Percentiles rank a stretch among this genome's conserved stretches.
Evolutionary conservation across 2,329 filamentous ascomycete genomes (phyloP).

Genomic region (Fonsecaea erecta): DNA sequence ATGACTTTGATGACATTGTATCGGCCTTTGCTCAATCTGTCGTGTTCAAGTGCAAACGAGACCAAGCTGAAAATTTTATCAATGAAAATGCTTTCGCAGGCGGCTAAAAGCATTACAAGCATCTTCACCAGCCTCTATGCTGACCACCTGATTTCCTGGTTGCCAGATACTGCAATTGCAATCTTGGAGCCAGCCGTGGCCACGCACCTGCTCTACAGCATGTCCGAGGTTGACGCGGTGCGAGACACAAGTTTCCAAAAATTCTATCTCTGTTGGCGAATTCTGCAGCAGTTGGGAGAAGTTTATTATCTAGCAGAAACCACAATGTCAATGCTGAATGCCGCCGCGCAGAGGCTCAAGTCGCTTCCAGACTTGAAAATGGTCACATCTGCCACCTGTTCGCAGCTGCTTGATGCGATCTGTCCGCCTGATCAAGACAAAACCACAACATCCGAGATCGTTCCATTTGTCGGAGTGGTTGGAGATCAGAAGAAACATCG

Average conservation of each 20-base stretch:
- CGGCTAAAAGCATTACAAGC: conserved; percentile 81
- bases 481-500: conserved; percentile 14
- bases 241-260: conserved; percentile 25
- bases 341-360: conserved; percentile 23
- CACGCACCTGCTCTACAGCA: conserved; percentile 29
- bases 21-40: conserved; percentile 21
- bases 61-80: conserved; percentile 3
- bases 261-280: conserved; percentile 32
- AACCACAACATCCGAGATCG: conserved; percentile 1
- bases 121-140: conserved; percentile 67
- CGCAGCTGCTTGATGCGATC: conserved; percentile 4
- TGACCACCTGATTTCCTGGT: conserved; percentile 11
- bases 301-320: conserved; percentile 24
- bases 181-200: conserved; percentile 23
- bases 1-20: conserved; percentile 32
- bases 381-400: neutral
- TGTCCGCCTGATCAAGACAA: neutral
- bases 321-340: conserved; percentile 26
- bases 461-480: conserved; percentile 15
- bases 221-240: conserved; percentile 16
- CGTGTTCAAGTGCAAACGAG: neutral
- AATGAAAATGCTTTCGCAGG: conserved; percentile 48
- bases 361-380: conserved; percentile 6
- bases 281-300: conserved; percentile 25
- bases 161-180: conserved; percentile 29